Evolutionary conservation across 2,329 filamentous ascomycete genomes (phyloP), one percentile per base, ranked within the genome.

Genomic region (Cercospora sp.): DNA sequence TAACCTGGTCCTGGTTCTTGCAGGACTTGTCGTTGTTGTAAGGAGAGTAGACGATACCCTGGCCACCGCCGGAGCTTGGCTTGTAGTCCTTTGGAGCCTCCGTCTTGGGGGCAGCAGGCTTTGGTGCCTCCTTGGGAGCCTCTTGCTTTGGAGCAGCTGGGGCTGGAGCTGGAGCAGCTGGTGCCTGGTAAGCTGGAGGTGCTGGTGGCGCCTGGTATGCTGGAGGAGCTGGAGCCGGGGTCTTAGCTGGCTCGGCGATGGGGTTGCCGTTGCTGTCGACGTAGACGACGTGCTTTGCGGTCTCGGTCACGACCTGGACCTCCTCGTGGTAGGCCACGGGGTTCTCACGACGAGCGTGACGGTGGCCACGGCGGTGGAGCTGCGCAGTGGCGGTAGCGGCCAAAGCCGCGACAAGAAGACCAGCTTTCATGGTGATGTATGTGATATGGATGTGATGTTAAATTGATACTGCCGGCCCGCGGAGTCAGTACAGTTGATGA

Each of bases 1-100:
- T 82, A 62, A 96, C 84, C 72, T 92, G 82, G 1, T 82, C 80
- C 63, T 84, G 81, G 5, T 85, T 82, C 79, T 94, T 95, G 85
- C 92, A 96, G 65, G 80, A 80, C 31, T 86, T 82, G 67, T 86
- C 83, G 55, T 74, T 77, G 63, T 82, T 83, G 79, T 88, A 89
- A 13, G 87, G 86, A 31, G 85, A 84, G 78, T 89, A 90, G 6
- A 83, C 81, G 63, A 89, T 83, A 58, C 87, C 87, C 69, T 82
- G 79, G 18, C 79, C 79, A 60, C 67, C 71, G 60, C 60, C 65
- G 31, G 66, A 64, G 23, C 59, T 53, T 58, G 26, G 26, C 48
- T 20, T 53, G 48, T 28, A 20, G 36, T 39, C 36, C 36, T 39
- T 39, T 45, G 48, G 28, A 23, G 58, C 57, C 36, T 39, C 62